Evolutionary conservation across 2,329 filamentous ascomycete species (phyloP), one percentile per base, ranked within the genome.

Genomic region (Moelleriella libera): DNA sequence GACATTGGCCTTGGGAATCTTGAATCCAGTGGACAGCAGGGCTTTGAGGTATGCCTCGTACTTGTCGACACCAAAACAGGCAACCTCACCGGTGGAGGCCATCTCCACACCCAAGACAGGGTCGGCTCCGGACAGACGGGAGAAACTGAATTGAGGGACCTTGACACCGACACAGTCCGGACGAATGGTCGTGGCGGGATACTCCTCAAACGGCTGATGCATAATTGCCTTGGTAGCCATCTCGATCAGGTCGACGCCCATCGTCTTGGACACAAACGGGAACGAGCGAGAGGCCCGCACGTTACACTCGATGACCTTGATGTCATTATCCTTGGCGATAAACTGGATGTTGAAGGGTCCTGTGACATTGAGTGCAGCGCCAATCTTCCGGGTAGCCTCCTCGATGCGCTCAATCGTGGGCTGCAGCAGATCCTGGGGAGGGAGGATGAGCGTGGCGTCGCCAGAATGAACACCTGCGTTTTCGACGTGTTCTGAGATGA

Each of bases 231-330:
- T 95, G 56, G 92, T 97, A 30, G 92, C 92, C 87, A 98, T 88
- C 71, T 96, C 90, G 54, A 98, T 96, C 52, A 98, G 75, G 62
- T 98, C 90, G 46, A 96, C 86, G 46, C 89, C 89, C 87, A 95
- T 97, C 55, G 94, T 88, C 74, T 98, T 98, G 54, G 89, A 96
- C 12, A 97, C 89, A 61, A 98, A 98, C 51, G 92, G 92, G 75
- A 96, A 96, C 1, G 90, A 97, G 54, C 92, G 80, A 43, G 92
- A 96, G 12, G 92, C 92, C 53, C 92, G 83, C 51, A 97, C 92
- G 60, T 98, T 98, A 69, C 92, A 97, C 70, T 98, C 92, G 54
- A 98, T 98, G 55, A 98, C 92, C 74, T 97, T 97, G 74, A 98
- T 97, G 55, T 97, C 90, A 63, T 97, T 97, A 65, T 97, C 89